These are phyloP conservation scores for Rutstroemia sp. DNA, from an alignment of 2,329 filamentous ascomycete species.

Conservation along the genomic window DNA sequence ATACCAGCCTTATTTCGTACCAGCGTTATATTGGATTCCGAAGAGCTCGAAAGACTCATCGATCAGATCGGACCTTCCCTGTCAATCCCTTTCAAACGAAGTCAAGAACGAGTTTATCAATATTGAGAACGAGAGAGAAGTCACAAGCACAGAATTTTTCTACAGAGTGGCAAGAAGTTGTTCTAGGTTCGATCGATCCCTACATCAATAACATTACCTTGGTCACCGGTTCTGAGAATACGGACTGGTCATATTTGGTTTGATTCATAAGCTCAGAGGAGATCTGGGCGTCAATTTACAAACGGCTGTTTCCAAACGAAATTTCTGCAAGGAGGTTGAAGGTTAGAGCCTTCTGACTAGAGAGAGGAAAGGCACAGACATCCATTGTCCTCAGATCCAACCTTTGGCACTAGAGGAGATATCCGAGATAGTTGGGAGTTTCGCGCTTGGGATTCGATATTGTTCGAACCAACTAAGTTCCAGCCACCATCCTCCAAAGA, in stretches of 20 bases:
- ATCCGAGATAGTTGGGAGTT: too few relatives aligned
- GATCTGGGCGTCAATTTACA: background rate
- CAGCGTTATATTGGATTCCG: slow-evolving; percentile 6
- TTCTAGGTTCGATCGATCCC: background rate
- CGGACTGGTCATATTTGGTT: background rate
- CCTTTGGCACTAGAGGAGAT: background rate
- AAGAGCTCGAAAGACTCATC: background rate
- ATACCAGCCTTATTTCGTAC: background rate
- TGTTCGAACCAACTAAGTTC: too few relatives aligned
- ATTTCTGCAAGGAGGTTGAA: background rate
- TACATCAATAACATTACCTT: background rate
- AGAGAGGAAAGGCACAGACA: background rate
- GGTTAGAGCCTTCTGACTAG: background rate
- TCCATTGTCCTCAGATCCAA: background rate
- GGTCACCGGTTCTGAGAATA: background rate
- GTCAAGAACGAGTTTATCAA: background rate
- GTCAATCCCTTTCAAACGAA: background rate
- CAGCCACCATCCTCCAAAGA: background rate
- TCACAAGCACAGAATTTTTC: background rate
- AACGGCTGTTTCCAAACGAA: background rate
- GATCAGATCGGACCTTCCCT: background rate
- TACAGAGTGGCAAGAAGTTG: background rate
- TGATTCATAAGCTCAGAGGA: background rate
- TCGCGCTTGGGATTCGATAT: too few relatives aligned
- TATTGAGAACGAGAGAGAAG: background rate